Evolutionary conservation across 2,329 filamentous ascomycete species (phyloP), one percentile per base, ranked within the genome.

Genomic region (Sphaerulina populicola): DNA sequence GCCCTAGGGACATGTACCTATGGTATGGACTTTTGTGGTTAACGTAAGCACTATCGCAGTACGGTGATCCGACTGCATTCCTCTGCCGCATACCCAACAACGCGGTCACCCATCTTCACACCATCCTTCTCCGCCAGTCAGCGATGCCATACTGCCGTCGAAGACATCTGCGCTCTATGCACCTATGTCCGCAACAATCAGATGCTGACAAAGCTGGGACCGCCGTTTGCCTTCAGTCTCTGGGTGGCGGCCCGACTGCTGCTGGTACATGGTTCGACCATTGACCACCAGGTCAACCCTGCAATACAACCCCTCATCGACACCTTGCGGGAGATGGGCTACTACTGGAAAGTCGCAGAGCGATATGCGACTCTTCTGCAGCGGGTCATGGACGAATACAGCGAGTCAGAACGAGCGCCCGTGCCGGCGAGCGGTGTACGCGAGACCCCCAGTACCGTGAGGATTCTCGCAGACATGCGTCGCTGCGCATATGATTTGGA

Each of bases 41-140:
- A 59, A 62, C 57, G 56, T 60, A 49, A 60, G 54, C 55, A 51
- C 36, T 40, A 2, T 41, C 12, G 15, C 57, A 81, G 77, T 0
- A 86, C 89, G 41, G 83, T 94, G 7, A 94, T 96, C 60, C 82
- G 90, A 33, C 77, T 95, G 21, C 89, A 95, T 71, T 95, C 89
- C 0, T 94, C 88, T 1, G 88, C 90, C 5, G 90, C 89, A 1
- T 96, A 95, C 67, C 90, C 90, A 3, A 94, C 88, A 4, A 93
- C 87, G 3, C 79, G 87, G 30, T 94, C 88, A 1, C 83, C 85
- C 10, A 90, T 94, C 47, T 96, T 95, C 71, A 90, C 86, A 0
- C 87, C 89, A 0, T 94, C 87, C 0, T 94, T 88, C 67, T 86
- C 82, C 61, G 90, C 90, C 29, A 86, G 82, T 48, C 88, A 94